phyloP scores from a whole-genome alignment of 805 yeast genomes.

The Starmera pachycereana region DNA sequence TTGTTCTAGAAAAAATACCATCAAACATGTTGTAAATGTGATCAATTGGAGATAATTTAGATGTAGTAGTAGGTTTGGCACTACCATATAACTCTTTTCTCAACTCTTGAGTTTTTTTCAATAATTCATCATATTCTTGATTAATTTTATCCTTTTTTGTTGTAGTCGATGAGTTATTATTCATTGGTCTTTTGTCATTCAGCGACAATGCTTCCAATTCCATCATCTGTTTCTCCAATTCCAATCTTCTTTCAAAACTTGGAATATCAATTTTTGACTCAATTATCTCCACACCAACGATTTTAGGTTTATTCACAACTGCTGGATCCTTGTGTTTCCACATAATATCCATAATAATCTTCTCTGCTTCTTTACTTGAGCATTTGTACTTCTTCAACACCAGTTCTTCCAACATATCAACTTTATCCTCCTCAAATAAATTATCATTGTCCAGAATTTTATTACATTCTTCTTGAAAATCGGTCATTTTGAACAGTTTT shows the following conservation, averaged over 20 bases:
- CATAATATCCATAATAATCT: constrained; percentile 28
- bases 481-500: not conserved
- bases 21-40: constrained; percentile 24
- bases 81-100: constrained; percentile 13
- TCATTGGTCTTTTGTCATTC: not conserved
- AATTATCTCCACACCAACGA: constrained; percentile 13
- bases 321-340: constrained; percentile 29
- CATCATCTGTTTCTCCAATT: constrained; percentile 14
- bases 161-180: too few relatives aligned
- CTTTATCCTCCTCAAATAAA: constrained; percentile 27
- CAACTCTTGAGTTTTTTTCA: constrained; percentile 10
- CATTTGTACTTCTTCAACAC: constrained; percentile 15
- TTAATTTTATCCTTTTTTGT: constrained; percentile 1
- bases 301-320: constrained; percentile 8
- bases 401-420: constrained; percentile 26
- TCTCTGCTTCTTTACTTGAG: constrained; percentile 20
- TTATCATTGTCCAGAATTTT: constrained; percentile 20
- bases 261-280: constrained; percentile 14
- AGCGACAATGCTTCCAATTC: constrained; percentile 8
- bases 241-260: constrained; percentile 16
- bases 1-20: constrained; percentile 18
- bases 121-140: constrained; percentile 9
- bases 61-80: not conserved
- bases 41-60: constrained; percentile 25
- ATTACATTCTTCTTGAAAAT: constrained; percentile 20